These are phyloP conservation scores for Hypoxylon rubiginosum DNA, from an alignment of 2,329 filamentous ascomycete genomes.

Conservation along the genomic window DNA sequence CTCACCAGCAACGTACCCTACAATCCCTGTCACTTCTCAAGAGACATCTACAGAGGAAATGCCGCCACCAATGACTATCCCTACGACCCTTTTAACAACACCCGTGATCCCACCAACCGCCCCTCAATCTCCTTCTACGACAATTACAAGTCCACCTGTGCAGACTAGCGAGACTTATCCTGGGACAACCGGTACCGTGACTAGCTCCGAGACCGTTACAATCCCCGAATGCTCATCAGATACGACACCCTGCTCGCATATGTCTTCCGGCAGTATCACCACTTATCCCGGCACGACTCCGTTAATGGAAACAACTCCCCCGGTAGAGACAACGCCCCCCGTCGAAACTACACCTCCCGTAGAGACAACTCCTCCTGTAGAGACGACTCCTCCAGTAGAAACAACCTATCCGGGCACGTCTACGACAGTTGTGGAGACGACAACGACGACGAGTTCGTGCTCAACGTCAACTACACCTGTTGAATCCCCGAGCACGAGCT, in stretches of 20 bases:
- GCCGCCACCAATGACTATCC: too few species aligned
- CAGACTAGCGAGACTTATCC: constrained; percentile 28
- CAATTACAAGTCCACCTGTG: constrained; percentile 8
- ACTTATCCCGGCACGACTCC: constrained; percentile 3
- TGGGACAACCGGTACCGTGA: constrained; percentile 9
- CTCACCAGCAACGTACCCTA: neutral
- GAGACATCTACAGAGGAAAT: too few species aligned
- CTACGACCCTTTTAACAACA: too few species aligned
- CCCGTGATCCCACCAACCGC: too few species aligned
- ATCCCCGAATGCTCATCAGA: neutral
- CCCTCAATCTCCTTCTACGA: neutral
- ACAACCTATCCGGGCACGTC: constrained; percentile 6
- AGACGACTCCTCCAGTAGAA: neutral
- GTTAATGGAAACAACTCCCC: neutral
- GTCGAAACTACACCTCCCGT: neutral
- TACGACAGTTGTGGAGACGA: neutral
- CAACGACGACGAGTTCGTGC: neutral
- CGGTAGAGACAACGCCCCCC: neutral
- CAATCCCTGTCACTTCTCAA: neutral
- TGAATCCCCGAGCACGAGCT: neutral
- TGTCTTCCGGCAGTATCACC: neutral
- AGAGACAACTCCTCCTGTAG: neutral
- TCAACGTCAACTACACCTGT: neutral
- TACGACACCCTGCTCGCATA: neutral
- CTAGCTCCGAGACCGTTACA: constrained; percentile 18